Evolutionary conservation across 75 land plant species (phyloP).

Genomic region (Azolla pinnata): DNA sequence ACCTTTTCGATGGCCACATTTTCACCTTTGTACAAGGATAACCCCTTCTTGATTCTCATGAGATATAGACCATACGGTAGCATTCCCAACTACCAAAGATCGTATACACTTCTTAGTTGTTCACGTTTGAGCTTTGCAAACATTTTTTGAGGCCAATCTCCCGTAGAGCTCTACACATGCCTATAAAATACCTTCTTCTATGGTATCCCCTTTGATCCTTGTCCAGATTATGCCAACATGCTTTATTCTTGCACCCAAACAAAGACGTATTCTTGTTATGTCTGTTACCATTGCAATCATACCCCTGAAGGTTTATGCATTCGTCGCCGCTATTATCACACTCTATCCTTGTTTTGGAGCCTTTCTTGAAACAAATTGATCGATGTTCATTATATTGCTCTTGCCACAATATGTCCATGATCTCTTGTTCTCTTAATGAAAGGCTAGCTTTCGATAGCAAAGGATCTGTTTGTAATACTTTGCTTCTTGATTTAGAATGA

Average conservation of each 20-base stretch:
- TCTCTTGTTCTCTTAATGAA: slow-evolving; percentile 1
- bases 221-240: not conserved
- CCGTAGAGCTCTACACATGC: not conserved
- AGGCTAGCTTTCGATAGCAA: slow-evolving; percentile 3
- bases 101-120: slow-evolving; percentile 2
- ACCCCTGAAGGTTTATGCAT: not conserved
- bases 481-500: slow-evolving; percentile 5
- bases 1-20: too few species aligned
- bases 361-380: not conserved
- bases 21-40: too few species aligned
- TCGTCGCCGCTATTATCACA: not conserved
- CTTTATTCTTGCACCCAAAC: not conserved
- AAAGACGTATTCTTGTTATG: not conserved
- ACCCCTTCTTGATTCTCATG: too few species aligned
- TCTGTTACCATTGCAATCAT: not conserved
- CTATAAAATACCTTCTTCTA: not conserved
- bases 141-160: slow-evolving; percentile 5
- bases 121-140: slow-evolving; percentile 4
- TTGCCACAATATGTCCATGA: slow-evolving; percentile 6
- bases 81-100: too few species aligned
- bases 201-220: slow-evolving; percentile 1
- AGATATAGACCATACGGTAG: too few species aligned
- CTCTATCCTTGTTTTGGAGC: not conserved
- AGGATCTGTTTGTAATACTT: slow-evolving; percentile 1
- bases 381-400: not conserved